Base-by-base conservation (phyloP, 163 green algal species). In the Trebouxiophyceae sp. region DNA sequence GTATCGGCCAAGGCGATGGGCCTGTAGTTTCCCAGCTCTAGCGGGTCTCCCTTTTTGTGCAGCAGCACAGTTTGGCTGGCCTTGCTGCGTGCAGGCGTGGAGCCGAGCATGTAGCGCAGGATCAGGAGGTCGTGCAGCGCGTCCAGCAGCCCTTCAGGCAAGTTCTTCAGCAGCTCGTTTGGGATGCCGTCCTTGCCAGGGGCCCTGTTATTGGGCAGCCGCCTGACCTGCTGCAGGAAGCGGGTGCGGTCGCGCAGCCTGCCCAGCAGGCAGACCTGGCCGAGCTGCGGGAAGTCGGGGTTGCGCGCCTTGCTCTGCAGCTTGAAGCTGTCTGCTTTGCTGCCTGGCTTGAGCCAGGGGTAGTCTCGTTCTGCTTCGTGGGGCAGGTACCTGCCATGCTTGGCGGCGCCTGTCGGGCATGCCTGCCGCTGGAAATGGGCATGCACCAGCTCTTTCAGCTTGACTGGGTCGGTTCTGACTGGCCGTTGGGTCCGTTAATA, bases 101-200 rank as follows among this genome's bases (percentile, higher is more conserved):
- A 46, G 1, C 57, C 70, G 1, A 31, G 46, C 2, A 69, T 47
- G 50, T 62, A 81, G 63, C 77, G 75, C 1, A 69, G 8, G 1
- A 69, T 46, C 19, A 77, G 68, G 0, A 80, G 59, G 1, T 50
- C 32, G 33, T 73, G 69, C 0, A 68, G 20, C 0, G 27, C 22
- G 2, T 39, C 16, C 5, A 60, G 50, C 0, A 70, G 2, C 0
- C 44, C 12, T 3, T 63, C 20, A 1, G 69, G 69, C 0, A 75
- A 44, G 50, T 31, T 22, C 34, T 71, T 71, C 0, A 80, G 54
- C 1, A 77, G n/a, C 23, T 77, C 69, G 45, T 81, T 81, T 22
- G 58, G 57, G 4, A 75, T 50, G 0, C 22, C 56, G 26, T 81
- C 66, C 3, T 26, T 47, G 4, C 70, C 74, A 4, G 69, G 31